These are phyloP conservation scores for Monosporascus sp. DNA, from an alignment of 2,329 filamentous ascomycete species.

Conservation along the genomic window DNA sequence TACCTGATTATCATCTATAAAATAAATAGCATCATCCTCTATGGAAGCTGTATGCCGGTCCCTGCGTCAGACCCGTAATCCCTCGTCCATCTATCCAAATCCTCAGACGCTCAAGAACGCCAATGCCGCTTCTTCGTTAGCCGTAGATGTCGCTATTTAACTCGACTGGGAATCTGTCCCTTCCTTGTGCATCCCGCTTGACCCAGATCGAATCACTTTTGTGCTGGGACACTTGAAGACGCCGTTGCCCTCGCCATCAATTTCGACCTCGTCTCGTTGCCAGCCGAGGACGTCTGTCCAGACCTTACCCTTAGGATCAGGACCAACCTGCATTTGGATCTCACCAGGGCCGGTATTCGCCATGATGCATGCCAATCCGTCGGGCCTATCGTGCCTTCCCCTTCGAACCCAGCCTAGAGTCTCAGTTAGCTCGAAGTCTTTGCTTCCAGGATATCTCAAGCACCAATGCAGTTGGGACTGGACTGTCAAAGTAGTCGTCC, in stretches of 20 bases:
- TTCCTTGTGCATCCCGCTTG: constrained; percentile 12
- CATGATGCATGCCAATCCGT: constrained; percentile 51
- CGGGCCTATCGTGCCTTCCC: constrained; percentile 39
- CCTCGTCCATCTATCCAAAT: too few species aligned
- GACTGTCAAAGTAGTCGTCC: constrained; percentile 56
- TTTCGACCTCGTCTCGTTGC: constrained; percentile 48
- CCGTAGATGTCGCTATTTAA: too few species aligned
- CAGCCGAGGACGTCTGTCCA: constrained; percentile 62
- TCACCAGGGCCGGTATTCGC: constrained; percentile 44
- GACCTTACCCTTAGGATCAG: constrained; percentile 51
- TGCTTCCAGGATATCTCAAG: too few species aligned
- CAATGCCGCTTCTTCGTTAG: too few species aligned
- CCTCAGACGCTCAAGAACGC: too few species aligned
- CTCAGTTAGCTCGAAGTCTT: too few species aligned
- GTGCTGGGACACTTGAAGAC: constrained; percentile 44
- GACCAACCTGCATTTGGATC: constrained; percentile 61
- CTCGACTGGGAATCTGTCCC: constrained; percentile 9
- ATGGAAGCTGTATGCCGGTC: too few species aligned
- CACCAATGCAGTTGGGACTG: constrained; percentile 43
- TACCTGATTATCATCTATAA: too few species aligned
- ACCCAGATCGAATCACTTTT: constrained; percentile 16
- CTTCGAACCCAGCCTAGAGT: constrained; percentile 52
- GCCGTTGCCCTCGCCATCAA: constrained; percentile 57
- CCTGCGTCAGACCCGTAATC: too few species aligned
- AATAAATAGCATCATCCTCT: too few species aligned